A percentile compares a stretch with the other conserved stretches of the same genome.
Conservation (phyloP, 129 eudicot genomes). For the Kitagawia praeruptora region DNA sequence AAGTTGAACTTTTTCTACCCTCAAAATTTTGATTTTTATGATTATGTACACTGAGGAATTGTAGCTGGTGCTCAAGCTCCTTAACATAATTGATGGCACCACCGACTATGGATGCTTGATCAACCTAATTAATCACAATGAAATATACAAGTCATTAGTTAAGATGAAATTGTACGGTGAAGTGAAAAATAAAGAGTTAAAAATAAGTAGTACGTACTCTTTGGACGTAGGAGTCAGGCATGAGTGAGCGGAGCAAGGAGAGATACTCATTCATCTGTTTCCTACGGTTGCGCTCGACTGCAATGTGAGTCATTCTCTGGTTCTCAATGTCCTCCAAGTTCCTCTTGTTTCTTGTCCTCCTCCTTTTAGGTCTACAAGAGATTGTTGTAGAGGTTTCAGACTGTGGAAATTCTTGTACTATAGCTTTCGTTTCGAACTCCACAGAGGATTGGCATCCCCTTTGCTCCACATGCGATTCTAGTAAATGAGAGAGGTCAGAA, state of each 20-base stretch:
- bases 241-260: conserved; percentile 23
- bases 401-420: background rate
- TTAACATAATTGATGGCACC: conserved; percentile 32
- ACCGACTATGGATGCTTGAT: conserved; percentile 38
- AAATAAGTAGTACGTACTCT: conserved; percentile 20
- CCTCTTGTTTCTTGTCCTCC: conserved; percentile 18
- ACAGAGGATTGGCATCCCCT: conserved; percentile 6
- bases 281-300: conserved; percentile 29
- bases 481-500: background rate
- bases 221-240: conserved; percentile 25
- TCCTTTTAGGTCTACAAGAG: conserved; percentile 13
- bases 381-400: background rate
- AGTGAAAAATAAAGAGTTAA: background rate
- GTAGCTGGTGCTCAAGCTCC: conserved; percentile 33
- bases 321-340: conserved; percentile 22
- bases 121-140: conserved; percentile 14
- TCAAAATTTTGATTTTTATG: background rate
- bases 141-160: background rate
- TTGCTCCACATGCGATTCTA: conserved; percentile 3
- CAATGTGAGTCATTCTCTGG: conserved; percentile 32
- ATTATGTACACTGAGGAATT: conserved; percentile 15
- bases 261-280: conserved; percentile 37
- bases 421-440: background rate
- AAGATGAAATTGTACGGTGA: background rate
- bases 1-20: background rate